Evolutionary conservation across 257 asterid genomes (phyloP), one percentile per base, ranked within the genome.

Genomic region (Buddleja alternifolia): DNA sequence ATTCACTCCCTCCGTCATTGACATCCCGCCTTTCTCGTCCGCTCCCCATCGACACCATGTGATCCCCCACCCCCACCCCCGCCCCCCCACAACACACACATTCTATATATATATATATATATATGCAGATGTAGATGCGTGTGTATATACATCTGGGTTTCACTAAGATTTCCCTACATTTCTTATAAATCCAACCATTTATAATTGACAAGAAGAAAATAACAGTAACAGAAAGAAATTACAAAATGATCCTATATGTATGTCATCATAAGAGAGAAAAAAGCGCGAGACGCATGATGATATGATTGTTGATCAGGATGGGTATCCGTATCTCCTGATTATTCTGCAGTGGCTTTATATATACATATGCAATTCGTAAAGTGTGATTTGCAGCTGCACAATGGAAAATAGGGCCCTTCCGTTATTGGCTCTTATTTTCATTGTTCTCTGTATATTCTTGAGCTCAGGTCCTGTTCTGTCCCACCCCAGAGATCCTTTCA

Each of bases 21-120:
- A 73, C 83, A 75, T n/a, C 85, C 88, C 81, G 81, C 85, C 80
- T 82, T 82, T 73, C 67, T 61, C 48, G 23, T 25, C 57, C 50
- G 9, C 39, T 6, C 52, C 52, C 60, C 60, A 54, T 54, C 40
- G 54, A 23, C 45, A 46, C 60, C 76, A 16, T 58, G 76, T 63
- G 72, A 53, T 19, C 63, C 62, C 65, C 62, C 61, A 69, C 82
- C 68, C 51, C 76, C 66, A 66, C 45, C 17, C 69, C n/a, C n/a
- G n/a, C n/a, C n/a, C n/a, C n/a, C n/a, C n/a, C n/a, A n/a, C n/a
- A n/a, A n/a, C n/a, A n/a, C 60, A 44, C 53, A 34, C 39, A 20
- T n/a, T 48, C 45, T 51, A 29, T 63, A 53, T 29, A 29, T 29
- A 29, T 29, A 29, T 29, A 29, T 29, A 5, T 29, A 29, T 29